Conservation (phyloP, 2,329 filamentous ascomycete genomes). For the Aureobasidium sp. region DNA sequence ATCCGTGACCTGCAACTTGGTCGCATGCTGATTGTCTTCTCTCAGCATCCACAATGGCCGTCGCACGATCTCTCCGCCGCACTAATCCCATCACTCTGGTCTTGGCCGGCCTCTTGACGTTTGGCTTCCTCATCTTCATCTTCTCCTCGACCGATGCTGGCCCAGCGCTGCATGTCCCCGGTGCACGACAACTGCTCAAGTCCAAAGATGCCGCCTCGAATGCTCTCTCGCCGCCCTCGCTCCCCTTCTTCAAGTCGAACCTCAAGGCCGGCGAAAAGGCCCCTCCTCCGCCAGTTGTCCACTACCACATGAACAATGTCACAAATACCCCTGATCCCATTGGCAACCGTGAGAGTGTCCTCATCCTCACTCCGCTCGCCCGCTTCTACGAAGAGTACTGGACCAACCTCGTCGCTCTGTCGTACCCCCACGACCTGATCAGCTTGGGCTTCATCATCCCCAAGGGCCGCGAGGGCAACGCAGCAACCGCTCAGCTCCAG, state of each 20-base stretch:
- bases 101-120: constrained; percentile 61
- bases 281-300: constrained; percentile 73
- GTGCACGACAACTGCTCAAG: constrained; percentile 41
- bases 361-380: constrained; percentile 87
- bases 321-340: constrained; percentile 71
- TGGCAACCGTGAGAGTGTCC: constrained; percentile 71
- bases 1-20: neutral
- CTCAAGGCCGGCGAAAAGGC: constrained; percentile 46
- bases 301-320: constrained; percentile 92
- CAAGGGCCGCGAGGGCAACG: constrained; percentile 84
- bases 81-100: constrained; percentile 67
- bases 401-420: constrained; percentile 78
- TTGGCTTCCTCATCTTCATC: constrained; percentile 46
- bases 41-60: constrained; percentile 37
- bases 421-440: constrained; percentile 89
- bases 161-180: constrained; percentile 26
- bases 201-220: constrained; percentile 53
- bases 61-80: constrained; percentile 63
- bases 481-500: constrained; percentile 74
- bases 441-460: constrained; percentile 94
- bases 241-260: constrained; percentile 61
- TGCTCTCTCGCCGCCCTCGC: constrained; percentile 63
- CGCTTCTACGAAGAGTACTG: constrained; percentile 93
- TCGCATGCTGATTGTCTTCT: neutral
- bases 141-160: constrained; percentile 41